A percentile compares a stretch with the other conserved stretches of the same genome.
phyloP scores from a whole-genome alignment of 306 rosid genomes.

The Hippophae tibetana region DNA sequence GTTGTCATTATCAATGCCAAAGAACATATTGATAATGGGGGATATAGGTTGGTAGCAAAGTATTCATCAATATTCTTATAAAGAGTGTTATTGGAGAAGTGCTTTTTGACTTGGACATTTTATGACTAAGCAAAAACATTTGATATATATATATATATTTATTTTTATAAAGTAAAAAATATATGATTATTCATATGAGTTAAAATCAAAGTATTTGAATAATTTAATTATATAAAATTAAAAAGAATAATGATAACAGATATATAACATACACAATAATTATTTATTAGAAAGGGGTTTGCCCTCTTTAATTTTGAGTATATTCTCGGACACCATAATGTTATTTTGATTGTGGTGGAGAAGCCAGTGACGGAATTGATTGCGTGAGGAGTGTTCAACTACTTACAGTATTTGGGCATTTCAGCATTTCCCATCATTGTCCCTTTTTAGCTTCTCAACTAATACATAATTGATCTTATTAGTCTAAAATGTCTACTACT shows the following conservation, averaged over 20 bases:
- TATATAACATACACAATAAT: background rate
- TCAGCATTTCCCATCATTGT: slow-evolving; percentile 17
- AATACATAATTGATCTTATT: too few relatives aligned
- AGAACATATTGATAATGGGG: background rate
- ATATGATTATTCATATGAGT: too few relatives aligned
- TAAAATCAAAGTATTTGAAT: too few relatives aligned
- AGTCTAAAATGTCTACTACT: too few relatives aligned
- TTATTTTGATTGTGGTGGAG: slow-evolving; percentile 20
- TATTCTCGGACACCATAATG: slow-evolving; percentile 30
- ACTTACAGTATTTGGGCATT: slow-evolving; percentile 1
- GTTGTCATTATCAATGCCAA: too few relatives aligned
- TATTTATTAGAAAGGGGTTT: slow-evolving; percentile 3
- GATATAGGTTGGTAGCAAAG: background rate
- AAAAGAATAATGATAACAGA: background rate
- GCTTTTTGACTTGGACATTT: background rate
- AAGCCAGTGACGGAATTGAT: slow-evolving; percentile 31
- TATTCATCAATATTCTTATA: background rate
- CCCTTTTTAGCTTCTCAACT: background rate
- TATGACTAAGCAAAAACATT: background rate
- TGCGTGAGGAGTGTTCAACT: slow-evolving; percentile 33
- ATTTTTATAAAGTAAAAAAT: too few relatives aligned
- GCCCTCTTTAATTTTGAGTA: slow-evolving; percentile 17
- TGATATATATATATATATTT: too few relatives aligned
- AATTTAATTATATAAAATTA: too few relatives aligned
- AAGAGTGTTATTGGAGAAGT: background rate